Conservation (phyloP, 441 rosid species). For the Populus hybrid region DNA sequence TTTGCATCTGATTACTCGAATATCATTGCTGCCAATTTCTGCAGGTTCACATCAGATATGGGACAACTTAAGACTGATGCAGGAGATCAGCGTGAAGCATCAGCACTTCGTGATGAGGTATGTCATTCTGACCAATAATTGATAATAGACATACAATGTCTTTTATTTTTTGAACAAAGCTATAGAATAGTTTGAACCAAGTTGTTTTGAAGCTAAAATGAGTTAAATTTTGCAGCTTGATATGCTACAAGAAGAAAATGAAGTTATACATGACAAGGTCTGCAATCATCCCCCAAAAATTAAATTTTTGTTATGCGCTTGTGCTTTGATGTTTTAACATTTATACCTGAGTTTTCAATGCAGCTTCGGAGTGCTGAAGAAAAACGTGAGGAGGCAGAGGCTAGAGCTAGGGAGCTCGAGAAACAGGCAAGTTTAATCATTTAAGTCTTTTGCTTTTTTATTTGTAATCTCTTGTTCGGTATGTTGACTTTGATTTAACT, state of each 20-base stretch:
- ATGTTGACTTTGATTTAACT: background rate
- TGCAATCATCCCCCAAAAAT: background rate
- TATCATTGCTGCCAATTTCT: conserved; percentile 17
- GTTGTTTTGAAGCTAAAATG: conserved; percentile 26
- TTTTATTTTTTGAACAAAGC: conserved; percentile 1
- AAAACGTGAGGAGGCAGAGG: conserved; percentile 71
- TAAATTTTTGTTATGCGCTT: conserved; percentile 7
- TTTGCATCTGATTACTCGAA: background rate
- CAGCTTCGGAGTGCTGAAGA: conserved; percentile 58
- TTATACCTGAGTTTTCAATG: conserved; percentile 14
- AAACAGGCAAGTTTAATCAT: conserved; percentile 59
- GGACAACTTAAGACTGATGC: conserved; percentile 44
- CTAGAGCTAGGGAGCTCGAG: conserved; percentile 92
- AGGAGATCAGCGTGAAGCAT: conserved; percentile 78
- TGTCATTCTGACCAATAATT: conserved; percentile 17
- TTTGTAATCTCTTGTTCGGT: conserved; percentile 2
- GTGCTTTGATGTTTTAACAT: conserved; percentile 4
- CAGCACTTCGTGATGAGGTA: conserved; percentile 96
- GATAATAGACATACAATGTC: background rate
- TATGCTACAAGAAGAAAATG: conserved; percentile 83
- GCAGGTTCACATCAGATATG: conserved; percentile 56
- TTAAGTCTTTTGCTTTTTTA: background rate
- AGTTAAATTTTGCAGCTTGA: conserved; percentile 55
- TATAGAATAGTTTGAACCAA: background rate
- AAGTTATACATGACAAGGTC: conserved; percentile 62